A percentile compares a stretch with the other conserved stretches of the same genome.
phyloP scores from a whole-genome alignment of 805 yeast genomes.

The Candida xyloterini region DNA sequence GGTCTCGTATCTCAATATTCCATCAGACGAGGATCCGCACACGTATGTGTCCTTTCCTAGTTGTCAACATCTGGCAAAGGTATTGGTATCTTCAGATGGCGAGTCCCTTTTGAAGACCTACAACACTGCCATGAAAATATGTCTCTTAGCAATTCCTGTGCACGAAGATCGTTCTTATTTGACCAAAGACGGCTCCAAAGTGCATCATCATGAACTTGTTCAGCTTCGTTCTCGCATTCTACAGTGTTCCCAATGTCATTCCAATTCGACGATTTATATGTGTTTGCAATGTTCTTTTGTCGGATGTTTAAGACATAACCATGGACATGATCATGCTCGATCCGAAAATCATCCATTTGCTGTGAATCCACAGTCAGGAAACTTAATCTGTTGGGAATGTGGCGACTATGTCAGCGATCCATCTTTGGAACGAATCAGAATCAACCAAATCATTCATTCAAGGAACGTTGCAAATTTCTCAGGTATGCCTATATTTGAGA shows the following conservation, averaged over 20 bases:
- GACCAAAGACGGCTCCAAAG: conserved; percentile 37
- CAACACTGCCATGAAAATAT: conserved; percentile 48
- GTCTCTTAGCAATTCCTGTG: conserved; percentile 28
- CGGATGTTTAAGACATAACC: conserved; percentile 58
- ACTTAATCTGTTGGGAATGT: conserved; percentile 78
- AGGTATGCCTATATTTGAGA: conserved; percentile 32
- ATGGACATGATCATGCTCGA: conserved; percentile 47
- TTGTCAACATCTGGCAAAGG: conserved; percentile 48
- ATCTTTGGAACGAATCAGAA: conserved; percentile 51
- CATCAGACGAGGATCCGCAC: conserved; percentile 17
- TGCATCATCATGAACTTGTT: conserved; percentile 37
- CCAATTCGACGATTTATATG: conserved; percentile 46
- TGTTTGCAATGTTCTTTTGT: conserved; percentile 77
- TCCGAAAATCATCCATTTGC: conserved; percentile 51
- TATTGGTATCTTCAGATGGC: conserved; percentile 46
- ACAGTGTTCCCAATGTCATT: conserved; percentile 49
- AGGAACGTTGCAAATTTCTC: conserved; percentile 24
- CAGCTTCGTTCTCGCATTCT: conserved; percentile 43
- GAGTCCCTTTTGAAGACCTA: conserved; percentile 50
- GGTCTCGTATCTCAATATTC: conserved; percentile 10
- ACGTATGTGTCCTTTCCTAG: conserved; percentile 38
- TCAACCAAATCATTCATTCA: conserved; percentile 24
- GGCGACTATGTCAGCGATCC: conserved; percentile 65
- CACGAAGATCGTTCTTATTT: conserved; percentile 24
- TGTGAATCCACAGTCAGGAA: conserved; percentile 65